Evolutionary conservation across 163 green algal genomes (phyloP).

Genomic region (Scenedesmus sp.): DNA sequence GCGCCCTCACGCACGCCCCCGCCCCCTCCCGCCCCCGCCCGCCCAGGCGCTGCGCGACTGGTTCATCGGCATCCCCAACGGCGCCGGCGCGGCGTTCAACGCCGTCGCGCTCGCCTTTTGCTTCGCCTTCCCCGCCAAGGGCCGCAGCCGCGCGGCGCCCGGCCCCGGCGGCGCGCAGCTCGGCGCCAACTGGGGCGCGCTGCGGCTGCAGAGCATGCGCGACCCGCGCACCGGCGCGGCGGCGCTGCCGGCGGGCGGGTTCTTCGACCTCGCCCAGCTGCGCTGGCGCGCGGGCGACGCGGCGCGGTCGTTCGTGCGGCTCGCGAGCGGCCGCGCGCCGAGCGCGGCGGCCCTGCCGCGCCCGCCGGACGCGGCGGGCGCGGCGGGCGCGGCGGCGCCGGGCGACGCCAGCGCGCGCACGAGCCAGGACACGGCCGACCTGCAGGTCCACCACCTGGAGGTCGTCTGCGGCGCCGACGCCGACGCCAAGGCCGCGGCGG

Average conservation of each 20-base stretch:
- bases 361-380: too few relatives aligned
- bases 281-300: slow-evolving; percentile 27
- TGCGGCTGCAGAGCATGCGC: slow-evolving; percentile 23
- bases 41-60: slow-evolving; percentile 47
- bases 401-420: too few relatives aligned
- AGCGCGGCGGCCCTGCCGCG: too few relatives aligned
- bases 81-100: slow-evolving; percentile 48
- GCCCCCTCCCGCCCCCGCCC: background rate
- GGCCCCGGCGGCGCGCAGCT: background rate
- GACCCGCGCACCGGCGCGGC: background rate
- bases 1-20: background rate
- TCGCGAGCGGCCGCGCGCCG: too few relatives aligned
- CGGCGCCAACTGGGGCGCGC: slow-evolving; percentile 11
- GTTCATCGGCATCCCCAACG: slow-evolving; percentile 71
- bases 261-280: slow-evolving; percentile 37
- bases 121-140: slow-evolving; percentile 30
- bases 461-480: too few relatives aligned
- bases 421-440: too few relatives aligned
- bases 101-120: slow-evolving; percentile 36
- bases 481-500: too few relatives aligned
- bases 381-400: too few relatives aligned
- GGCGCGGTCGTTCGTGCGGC: too few relatives aligned
- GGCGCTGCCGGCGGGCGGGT: background rate
- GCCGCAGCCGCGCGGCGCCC: slow-evolving; percentile 1
- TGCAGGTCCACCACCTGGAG: too few relatives aligned